phyloP scores from a whole-genome alignment of 345 rosid genomes.

The Citrus reticulata region DNA sequence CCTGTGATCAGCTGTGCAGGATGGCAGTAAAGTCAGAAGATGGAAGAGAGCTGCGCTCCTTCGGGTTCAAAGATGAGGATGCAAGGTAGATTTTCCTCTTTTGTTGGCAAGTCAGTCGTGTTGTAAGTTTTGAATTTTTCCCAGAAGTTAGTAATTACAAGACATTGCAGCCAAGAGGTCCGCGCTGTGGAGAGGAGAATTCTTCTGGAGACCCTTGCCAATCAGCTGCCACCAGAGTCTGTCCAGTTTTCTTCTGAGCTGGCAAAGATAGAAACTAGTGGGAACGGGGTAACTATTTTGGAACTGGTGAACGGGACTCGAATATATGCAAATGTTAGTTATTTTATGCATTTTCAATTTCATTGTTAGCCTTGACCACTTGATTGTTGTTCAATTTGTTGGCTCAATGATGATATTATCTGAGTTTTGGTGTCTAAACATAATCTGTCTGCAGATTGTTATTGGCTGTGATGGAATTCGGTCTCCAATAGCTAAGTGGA shows the following conservation, averaged over 20 bases:
- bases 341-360: background rate
- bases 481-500: constrained; percentile 79
- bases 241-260: constrained; percentile 69
- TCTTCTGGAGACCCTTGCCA: constrained; percentile 76
- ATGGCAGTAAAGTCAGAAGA: constrained; percentile 75
- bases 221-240: constrained; percentile 59
- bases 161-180: constrained; percentile 75
- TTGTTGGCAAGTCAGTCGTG: background rate
- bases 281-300: constrained; percentile 48
- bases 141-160: background rate
- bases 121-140: background rate
- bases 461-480: constrained; percentile 87
- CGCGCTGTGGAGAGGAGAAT: constrained; percentile 86
- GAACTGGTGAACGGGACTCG: constrained; percentile 59
- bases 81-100: constrained; percentile 39
- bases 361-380: background rate
- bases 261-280: constrained; percentile 40
- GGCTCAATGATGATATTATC: background rate
- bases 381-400: background rate
- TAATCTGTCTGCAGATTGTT: constrained; percentile 52
- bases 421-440: background rate
- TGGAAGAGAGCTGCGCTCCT: constrained; percentile 84
- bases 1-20: constrained; percentile 83
- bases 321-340: constrained; percentile 54
- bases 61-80: constrained; percentile 88